Evolutionary conservation across 345 rosid genomes (phyloP), one percentile per base, ranked within the genome.

Genomic region (Syzygium grande): DNA sequence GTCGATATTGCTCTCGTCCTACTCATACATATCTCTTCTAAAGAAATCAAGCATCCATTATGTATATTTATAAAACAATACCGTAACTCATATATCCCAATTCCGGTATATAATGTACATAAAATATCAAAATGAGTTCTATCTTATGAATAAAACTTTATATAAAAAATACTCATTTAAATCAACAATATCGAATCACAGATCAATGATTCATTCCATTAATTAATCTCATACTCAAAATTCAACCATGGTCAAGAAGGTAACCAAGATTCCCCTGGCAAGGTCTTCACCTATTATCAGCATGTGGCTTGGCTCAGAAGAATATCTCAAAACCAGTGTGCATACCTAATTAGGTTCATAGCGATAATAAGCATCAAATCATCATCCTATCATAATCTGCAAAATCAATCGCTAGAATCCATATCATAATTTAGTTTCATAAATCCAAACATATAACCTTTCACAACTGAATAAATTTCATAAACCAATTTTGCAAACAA

Each of bases 141-240:
- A 58, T 58, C 0, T 0, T 58, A 0, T 25, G 14, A 25, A 58
- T 5, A 25, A 58, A 58, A 58, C 29, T 58, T 25, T 58, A 58
- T 27, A 58, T 0, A 0, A 23, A 25, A 0, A 58, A 58, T 58
- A 0, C 63, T 58, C 0, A 0, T 25, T 58, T 58, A 25, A 25
- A 58, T 58, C 25, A 58, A 58, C 63, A 43, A 43, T 43, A 58
- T 25, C 11, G 7, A 27, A 25, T 58, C 29, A 58, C 7, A 58
- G 0, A 58, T 58, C 4, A 58, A 11, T 58, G 29, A 14, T 0
- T 14, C 15, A 0, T 0, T 25, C 7, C 6, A 0, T 58, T 58
- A 14, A 1, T 58, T 0, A 58, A 11, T 58, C 25, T 25, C 29
- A 11, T 58, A 13, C 29, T 58, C 11, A 58, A 25, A 56, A 4